Evolutionary conservation across 2,329 filamentous ascomycete genomes (phyloP).

Genomic region (Chalaropsis ovoidea): DNA sequence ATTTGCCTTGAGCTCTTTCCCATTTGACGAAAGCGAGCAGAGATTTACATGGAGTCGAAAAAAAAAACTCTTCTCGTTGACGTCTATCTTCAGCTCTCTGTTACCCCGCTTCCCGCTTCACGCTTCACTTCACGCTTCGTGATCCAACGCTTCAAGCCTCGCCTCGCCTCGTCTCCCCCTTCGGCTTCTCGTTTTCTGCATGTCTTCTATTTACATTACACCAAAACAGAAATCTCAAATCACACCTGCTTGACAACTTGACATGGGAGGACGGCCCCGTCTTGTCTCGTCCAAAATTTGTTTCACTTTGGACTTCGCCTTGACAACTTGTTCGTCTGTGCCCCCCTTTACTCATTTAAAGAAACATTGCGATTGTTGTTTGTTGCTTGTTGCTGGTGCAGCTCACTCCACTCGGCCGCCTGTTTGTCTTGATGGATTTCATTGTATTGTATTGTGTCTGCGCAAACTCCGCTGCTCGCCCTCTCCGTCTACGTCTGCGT

Average conservation of each 20-base stretch:
- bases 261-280: background rate
- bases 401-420: too few species aligned
- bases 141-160: background rate
- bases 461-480: too few species aligned
- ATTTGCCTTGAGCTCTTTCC: background rate
- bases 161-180: background rate
- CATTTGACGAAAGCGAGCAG: background rate
- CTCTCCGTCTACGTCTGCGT: too few species aligned
- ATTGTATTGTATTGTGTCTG: too few species aligned
- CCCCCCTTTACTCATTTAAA: slow-evolving; percentile 8
- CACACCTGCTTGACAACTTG: background rate
- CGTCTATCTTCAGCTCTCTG: background rate
- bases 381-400: too few species aligned
- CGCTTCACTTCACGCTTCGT: background rate
- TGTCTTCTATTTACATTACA: background rate
- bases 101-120: slow-evolving; percentile 3
- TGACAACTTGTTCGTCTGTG: slow-evolving; percentile 10
- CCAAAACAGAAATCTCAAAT: too few species aligned
- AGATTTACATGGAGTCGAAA: background rate
- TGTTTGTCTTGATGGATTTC: too few species aligned
- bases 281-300: slow-evolving; percentile 14
- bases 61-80: too few species aligned
- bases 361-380: background rate
- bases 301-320: slow-evolving; percentile 10
- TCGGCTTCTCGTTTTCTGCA: background rate